Evolutionary conservation across 768 basidiomycete species (phyloP).

Genomic region (Rhodotorula toruloides): DNA sequence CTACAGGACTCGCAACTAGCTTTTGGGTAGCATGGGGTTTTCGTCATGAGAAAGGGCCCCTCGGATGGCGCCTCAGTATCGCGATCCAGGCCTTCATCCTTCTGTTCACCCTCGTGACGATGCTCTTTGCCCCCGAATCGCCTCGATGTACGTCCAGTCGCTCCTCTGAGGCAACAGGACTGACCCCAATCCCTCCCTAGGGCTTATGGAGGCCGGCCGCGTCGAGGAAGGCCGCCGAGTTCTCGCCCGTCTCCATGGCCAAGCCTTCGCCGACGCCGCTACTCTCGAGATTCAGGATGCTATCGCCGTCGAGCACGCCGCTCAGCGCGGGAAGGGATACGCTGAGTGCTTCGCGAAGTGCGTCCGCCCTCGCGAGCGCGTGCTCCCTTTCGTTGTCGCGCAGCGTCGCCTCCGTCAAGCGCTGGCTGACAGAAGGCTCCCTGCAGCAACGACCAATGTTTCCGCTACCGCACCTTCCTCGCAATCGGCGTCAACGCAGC

Average conservation of each 20-base stretch:
- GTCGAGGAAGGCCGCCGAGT: conserved; percentile 33
- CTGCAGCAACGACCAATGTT: conserved; percentile 37
- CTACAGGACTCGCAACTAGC: conserved; percentile 39
- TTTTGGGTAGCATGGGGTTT: conserved; percentile 38
- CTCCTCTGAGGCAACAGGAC: no score
- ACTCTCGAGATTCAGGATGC: conserved; percentile 39
- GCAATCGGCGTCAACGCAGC: conserved; percentile 35
- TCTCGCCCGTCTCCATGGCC: conserved; percentile 38
- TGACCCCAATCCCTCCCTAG: no score
- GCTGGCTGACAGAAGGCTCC: neutral
- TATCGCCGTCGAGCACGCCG: conserved; percentile 36
- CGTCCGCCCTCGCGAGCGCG: neutral
- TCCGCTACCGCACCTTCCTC: conserved; percentile 42
- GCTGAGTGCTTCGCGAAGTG: conserved; percentile 27
- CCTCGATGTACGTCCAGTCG: no score
- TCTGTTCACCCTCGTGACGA: conserved; percentile 36
- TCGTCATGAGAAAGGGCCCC: neutral
- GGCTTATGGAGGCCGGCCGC: conserved; percentile 37
- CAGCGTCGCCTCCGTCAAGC: neutral
- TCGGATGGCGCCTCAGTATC: conserved; percentile 40
- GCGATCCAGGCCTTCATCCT: conserved; percentile 37
- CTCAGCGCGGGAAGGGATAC: conserved; percentile 12
- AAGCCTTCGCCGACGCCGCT: conserved; percentile 34
- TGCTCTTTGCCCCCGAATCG: conserved; percentile 41
- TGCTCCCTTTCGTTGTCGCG: neutral